phyloP scores from a whole-genome alignment of 2,329 filamentous ascomycete genomes.

The Pestalotiopsis sp. region DNA sequence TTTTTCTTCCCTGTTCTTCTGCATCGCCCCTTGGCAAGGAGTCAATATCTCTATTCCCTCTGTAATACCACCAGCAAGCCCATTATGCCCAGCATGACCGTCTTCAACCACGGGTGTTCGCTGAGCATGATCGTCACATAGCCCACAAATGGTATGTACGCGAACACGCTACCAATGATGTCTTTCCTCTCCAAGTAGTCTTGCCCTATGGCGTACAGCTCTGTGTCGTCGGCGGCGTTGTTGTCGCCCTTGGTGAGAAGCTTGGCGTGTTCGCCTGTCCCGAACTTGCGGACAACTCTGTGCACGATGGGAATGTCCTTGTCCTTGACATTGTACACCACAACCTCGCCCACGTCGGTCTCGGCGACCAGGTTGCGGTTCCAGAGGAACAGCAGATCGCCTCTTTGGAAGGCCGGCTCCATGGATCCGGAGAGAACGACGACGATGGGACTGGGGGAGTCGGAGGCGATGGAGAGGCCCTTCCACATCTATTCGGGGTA shows the following conservation, averaged over 20 bases:
- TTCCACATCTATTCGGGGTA: constrained; percentile 70
- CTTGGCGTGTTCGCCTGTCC: constrained; percentile 61
- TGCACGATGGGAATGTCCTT: constrained; percentile 99
- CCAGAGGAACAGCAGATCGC: constrained; percentile 77
- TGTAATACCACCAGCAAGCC: constrained; percentile 91
- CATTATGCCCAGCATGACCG: constrained; percentile 92
- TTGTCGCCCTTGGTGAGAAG: constrained; percentile 98
- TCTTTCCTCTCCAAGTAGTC: constrained; percentile 85
- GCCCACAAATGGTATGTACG: constrained; percentile 91
- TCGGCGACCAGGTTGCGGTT: constrained; percentile 66
- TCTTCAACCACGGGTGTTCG: constrained; percentile 97
- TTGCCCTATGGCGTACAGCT: constrained; percentile 82
- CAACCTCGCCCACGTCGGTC: constrained; percentile 59
- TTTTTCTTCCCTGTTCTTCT: background rate
- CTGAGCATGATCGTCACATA: constrained; percentile 96
- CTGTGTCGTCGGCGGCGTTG: constrained; percentile 90
- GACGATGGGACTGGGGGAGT: constrained; percentile 78
- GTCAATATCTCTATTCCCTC: constrained; percentile 65
- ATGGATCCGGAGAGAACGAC: constrained; percentile 84
- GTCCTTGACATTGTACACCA: constrained; percentile 77
- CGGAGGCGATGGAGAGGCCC: constrained; percentile 76
- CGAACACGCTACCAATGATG: constrained; percentile 90
- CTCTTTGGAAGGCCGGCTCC: constrained; percentile 81
- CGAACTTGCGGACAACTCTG: constrained; percentile 78
- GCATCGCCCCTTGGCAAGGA: background rate